These are phyloP conservation scores for Actinidia chinensis DNA, from an alignment of 179 eudicot genomes.

Conservation along the genomic window DNA sequence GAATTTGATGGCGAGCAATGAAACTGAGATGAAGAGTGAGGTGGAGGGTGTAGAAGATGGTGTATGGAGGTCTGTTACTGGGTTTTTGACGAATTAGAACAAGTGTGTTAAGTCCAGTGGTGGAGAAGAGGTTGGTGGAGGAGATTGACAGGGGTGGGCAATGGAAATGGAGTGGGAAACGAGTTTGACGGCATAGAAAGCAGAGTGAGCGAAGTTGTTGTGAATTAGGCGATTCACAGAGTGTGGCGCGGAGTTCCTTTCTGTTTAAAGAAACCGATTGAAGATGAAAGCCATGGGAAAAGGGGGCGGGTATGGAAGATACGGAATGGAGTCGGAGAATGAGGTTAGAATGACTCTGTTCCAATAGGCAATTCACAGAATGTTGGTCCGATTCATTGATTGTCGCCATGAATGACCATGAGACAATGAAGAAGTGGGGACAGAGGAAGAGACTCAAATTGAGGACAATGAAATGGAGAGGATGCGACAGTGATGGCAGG, in stretches of 20 bases:
- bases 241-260: constrained; percentile 2
- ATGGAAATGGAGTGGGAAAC: constrained; percentile 25
- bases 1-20: neutral
- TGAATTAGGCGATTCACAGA: constrained; percentile 1
- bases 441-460: constrained; percentile 33
- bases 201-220: neutral
- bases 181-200: constrained; percentile 1
- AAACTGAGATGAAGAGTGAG: constrained; percentile 10
- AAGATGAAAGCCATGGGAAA: constrained; percentile 5
- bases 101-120: constrained; percentile 19
- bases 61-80: constrained; percentile 12
- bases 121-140: constrained; percentile 28
- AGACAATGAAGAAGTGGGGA: constrained; percentile 26
- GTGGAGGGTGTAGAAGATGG: constrained; percentile 12
- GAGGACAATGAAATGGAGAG: constrained; percentile 44
- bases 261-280: neutral
- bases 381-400: constrained; percentile 18
- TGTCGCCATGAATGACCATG: constrained; percentile 18
- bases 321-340: constrained; percentile 23
- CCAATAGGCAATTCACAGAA: constrained; percentile 4
- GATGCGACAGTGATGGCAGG: constrained; percentile 35
- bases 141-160: constrained; percentile 22
- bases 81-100: constrained; percentile 12
- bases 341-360: constrained; percentile 5
- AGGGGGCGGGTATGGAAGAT: constrained; percentile 23